These are phyloP conservation scores for Meyerozyma athensensis DNA, from an alignment of 1,139 yeast species.

Conservation along the genomic window DNA sequence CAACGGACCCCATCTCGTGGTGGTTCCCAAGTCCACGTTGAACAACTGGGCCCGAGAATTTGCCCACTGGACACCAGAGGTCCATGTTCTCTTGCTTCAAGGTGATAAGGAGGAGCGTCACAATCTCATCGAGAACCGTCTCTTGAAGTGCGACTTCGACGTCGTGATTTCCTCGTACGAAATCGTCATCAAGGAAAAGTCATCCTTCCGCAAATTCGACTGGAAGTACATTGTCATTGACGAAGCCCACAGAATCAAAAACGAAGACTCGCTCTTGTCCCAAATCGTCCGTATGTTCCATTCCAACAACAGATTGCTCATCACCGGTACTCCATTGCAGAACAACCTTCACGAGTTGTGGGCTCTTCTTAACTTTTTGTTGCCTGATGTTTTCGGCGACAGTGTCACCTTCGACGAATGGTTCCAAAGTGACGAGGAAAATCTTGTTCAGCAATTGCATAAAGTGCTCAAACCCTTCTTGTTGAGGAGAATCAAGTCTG, in stretches of 20 bases:
- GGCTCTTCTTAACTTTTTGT: constrained; percentile 70
- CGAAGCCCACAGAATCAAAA: constrained; percentile 79
- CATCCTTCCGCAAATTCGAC: constrained; percentile 55
- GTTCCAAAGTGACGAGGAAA: constrained; percentile 48
- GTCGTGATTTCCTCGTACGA: constrained; percentile 73
- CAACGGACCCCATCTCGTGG: constrained; percentile 69
- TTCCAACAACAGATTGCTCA: constrained; percentile 62
- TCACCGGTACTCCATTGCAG: constrained; percentile 80
- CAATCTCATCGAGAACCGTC: constrained; percentile 43
- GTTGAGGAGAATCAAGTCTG: constrained; percentile 70
- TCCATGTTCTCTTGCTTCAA: constrained; percentile 59
- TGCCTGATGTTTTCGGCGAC: constrained; percentile 77
- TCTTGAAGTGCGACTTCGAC: constrained; percentile 64
- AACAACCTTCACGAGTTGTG: constrained; percentile 75
- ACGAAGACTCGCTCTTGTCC: constrained; percentile 69
- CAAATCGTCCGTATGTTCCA: constrained; percentile 73
- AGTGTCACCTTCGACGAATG: constrained; percentile 71
- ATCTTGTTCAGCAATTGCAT: constrained; percentile 80
- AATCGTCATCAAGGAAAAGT: constrained; percentile 69
- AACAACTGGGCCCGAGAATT: constrained; percentile 81
- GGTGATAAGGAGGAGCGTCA: constrained; percentile 69
- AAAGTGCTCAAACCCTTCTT: constrained; percentile 78
- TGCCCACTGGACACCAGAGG: constrained; percentile 75
- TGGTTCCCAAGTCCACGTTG: constrained; percentile 75
- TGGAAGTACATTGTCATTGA: constrained; percentile 78